Evolutionary conservation across 768 basidiomycete genomes (phyloP), one percentile per base, ranked within the genome.

Genomic region (Crassisporium funariophilum): DNA sequence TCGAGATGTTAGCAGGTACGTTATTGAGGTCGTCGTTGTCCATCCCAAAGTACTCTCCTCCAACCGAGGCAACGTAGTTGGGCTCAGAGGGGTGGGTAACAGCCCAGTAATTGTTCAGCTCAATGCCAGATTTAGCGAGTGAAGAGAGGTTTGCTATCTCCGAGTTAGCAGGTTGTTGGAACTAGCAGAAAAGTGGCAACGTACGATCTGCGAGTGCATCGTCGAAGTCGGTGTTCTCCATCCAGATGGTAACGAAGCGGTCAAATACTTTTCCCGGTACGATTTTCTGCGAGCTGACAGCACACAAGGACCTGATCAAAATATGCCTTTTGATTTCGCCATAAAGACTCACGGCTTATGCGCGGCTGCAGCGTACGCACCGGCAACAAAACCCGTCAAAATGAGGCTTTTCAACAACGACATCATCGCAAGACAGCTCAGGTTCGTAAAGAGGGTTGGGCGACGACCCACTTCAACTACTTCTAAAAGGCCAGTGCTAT

Each of bases 21-120:
- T 57, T 50, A 46, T 63, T 59, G 31, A 65, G 60, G 45, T 55
- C 58, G 43, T 86, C 81, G 46, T 63, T 68, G 1, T 60, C 62
- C 59, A 76, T 67, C 23, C 76, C 83, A 39, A 65, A 80, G 59
- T 76, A 82, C 58, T 79, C 76, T 29, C 82, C 82, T 13, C 76
- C 77, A 8, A 70, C 65, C 1, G 67, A 60, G 10, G 79, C 73
- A 41, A 76, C 54, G 41, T 74, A 84, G 63, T 86, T 85, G 23
- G 84, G 83, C 59, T 86, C 69, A 1, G 82, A 83, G 3, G 82
- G 79, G 55, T 82, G 81, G 20, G 78, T 79, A 29, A 81, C 50
- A 3, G 63, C 74, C 47, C 75, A 79, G 56, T 71, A 81, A 39
- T 71, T 73, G 34, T 49, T 61, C 13, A 81, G 61, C 5, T 69